These are phyloP conservation scores for Cardiospermum halicacabum DNA, from an alignment of 345 rosid species.

Conservation along the genomic window DNA sequence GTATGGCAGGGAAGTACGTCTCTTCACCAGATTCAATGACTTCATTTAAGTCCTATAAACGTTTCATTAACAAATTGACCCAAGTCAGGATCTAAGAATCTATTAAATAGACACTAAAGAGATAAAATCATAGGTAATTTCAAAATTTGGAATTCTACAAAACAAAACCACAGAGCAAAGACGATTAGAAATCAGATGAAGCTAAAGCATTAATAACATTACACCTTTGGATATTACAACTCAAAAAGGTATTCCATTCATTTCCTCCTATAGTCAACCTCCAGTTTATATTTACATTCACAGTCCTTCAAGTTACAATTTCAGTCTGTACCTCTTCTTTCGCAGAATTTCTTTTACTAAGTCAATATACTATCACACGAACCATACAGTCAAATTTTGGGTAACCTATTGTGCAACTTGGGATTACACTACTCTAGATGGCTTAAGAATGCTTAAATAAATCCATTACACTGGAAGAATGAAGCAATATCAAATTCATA, in stretches of 20 bases:
- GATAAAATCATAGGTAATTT: not conserved
- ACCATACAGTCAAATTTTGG: too few species aligned
- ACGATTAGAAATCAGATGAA: not conserved
- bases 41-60: constrained; percentile 58
- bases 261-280: too few species aligned
- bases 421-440: too few species aligned
- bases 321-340: not conserved
- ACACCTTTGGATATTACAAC: not conserved
- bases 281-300: not conserved
- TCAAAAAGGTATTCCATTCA: too few species aligned
- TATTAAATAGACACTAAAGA: not conserved
- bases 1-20: constrained; percentile 79
- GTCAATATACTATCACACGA: too few species aligned
- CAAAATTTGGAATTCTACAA: not conserved
- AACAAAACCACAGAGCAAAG: not conserved
- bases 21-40: constrained; percentile 74
- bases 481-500: too few species aligned
- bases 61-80: constrained; percentile 12
- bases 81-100: not conserved
- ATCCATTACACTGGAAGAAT: too few species aligned
- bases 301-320: not conserved
- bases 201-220: not conserved
- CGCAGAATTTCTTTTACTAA: not conserved
- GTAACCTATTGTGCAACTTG: too few species aligned
- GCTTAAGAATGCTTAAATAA: too few species aligned